A percentile compares a stretch with the other conserved stretches of the same genome.
These are phyloP conservation scores for Bacidia rubella DNA, from an alignment of 495 filamentous ascomycete genomes.

Conservation along the genomic window DNA sequence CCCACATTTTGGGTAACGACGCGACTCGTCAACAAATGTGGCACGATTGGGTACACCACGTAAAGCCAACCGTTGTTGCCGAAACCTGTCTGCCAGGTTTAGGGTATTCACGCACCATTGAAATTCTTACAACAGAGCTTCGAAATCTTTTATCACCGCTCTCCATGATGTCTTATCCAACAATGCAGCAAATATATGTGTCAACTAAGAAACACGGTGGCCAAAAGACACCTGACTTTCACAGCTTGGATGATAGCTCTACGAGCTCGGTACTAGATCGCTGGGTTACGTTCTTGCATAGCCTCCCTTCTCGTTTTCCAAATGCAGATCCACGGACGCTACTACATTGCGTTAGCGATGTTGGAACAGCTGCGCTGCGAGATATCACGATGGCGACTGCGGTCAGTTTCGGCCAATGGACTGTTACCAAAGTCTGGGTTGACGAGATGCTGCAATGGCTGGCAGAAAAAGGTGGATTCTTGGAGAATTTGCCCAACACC, in stretches of 20 bases:
- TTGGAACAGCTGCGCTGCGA: constrained; percentile 56
- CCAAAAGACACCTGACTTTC: constrained; percentile 19
- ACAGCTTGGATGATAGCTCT: constrained; percentile 29
- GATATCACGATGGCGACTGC: constrained; percentile 73
- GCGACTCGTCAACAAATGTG: constrained; percentile 83
- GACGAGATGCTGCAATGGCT: constrained; percentile 92
- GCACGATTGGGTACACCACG: constrained; percentile 70
- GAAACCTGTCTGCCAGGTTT: constrained; percentile 39
- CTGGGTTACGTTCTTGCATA: constrained; percentile 71
- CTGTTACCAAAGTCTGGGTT: constrained; percentile 94
- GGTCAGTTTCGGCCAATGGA: constrained; percentile 87
- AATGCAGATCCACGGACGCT: constrained; percentile 51
- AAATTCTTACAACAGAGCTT: constrained; percentile 62
- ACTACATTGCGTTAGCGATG: constrained; percentile 51
- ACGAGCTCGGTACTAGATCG: constrained; percentile 28
- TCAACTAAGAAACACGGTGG: constrained; percentile 34
- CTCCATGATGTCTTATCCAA: constrained; percentile 38
- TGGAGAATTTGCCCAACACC: constrained; percentile 44
- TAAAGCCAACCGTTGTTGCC: constrained; percentile 56
- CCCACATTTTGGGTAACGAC: constrained; percentile 58
- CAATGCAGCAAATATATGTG: constrained; percentile 39
- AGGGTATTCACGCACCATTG: constrained; percentile 19
- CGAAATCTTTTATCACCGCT: constrained; percentile 55
- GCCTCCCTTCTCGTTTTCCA: constrained; percentile 61
- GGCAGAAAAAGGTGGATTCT: constrained; percentile 84